These are phyloP conservation scores for Copromyces sp. DNA, from an alignment of 495 filamentous ascomycete species.

Conservation along the genomic window DNA sequence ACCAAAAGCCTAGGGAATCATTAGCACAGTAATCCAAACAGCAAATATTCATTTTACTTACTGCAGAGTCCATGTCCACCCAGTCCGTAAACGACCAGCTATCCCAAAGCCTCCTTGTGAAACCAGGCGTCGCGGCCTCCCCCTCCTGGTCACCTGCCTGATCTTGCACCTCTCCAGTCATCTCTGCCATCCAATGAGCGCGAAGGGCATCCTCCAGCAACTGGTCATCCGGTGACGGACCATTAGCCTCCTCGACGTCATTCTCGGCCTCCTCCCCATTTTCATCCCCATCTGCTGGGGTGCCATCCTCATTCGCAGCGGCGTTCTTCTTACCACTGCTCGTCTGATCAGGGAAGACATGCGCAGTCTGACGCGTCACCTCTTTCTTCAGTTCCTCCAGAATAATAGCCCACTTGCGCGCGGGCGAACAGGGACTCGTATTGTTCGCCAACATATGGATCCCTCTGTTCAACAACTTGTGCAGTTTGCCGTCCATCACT, in stretches of 20 bases:
- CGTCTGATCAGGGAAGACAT: background rate
- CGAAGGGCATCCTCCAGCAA: conserved; percentile 15
- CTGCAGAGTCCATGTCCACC: conserved; percentile 21
- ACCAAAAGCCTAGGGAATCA: conserved; percentile 12
- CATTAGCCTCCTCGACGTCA: background rate
- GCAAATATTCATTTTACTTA: conserved; percentile 1
- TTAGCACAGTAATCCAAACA: background rate
- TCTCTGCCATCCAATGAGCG: conserved; percentile 13
- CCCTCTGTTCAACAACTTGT: conserved; percentile 4
- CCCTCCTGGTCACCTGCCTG: background rate
- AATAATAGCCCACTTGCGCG: conserved; percentile 11
- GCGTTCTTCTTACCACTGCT: background rate
- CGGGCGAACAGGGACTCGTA: conserved; percentile 10
- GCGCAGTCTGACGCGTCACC: background rate
- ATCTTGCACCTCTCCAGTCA: background rate
- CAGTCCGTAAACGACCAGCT: conserved; percentile 17
- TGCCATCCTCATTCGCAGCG: background rate
- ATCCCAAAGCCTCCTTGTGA: conserved; percentile 7
- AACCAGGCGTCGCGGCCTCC: background rate
- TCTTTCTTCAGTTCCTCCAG: conserved; percentile 15
- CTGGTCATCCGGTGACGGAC: conserved; percentile 5
- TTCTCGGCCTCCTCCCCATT: background rate
- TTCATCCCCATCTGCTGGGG: background rate
- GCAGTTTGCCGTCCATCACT: conserved; percentile 1
- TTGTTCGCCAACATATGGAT: conserved; percentile 3